Evolutionary conservation across 371 early-diverging fungal genomes (phyloP).

Genomic region (Lichtheimia ramosa): DNA sequence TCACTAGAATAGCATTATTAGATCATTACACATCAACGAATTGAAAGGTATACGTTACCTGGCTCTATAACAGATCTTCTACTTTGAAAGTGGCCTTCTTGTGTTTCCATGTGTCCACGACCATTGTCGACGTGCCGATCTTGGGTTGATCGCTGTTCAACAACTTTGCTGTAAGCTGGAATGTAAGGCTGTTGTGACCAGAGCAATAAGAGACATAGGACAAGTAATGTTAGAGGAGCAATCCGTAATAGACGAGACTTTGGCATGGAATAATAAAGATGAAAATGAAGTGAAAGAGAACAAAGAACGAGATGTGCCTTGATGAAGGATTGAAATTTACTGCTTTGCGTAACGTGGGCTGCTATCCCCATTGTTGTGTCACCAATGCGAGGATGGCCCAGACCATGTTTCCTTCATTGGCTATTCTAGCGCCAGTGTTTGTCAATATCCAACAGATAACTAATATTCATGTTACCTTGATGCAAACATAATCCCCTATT

Average conservation of each 20-base stretch:
- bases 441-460: too few species aligned
- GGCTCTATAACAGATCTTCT: conserved; percentile 6
- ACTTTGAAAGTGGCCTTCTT: conserved; percentile 1
- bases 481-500: too few species aligned
- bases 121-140: background rate
- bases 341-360: too few species aligned
- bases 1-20: background rate
- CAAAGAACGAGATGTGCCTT: too few species aligned
- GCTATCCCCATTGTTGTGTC: too few species aligned
- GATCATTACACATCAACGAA: background rate
- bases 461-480: too few species aligned
- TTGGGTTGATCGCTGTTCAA: background rate
- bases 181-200: background rate
- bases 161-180: background rate
- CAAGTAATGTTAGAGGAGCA: background rate
- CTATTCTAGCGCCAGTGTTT: too few species aligned
- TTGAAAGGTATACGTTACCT: conserved; percentile 1
- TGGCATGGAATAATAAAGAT: background rate
- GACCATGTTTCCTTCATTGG: too few species aligned
- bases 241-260: background rate
- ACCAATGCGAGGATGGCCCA: too few species aligned
- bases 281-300: too few species aligned
- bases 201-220: background rate
- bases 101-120: background rate
- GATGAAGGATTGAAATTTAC: too few species aligned